Percentiles rank a stretch among this genome's conserved stretches.
Evolutionary conservation across 2,329 filamentous ascomycete genomes (phyloP).

Genomic region (Golovinomyces cichoracearum): DNA sequence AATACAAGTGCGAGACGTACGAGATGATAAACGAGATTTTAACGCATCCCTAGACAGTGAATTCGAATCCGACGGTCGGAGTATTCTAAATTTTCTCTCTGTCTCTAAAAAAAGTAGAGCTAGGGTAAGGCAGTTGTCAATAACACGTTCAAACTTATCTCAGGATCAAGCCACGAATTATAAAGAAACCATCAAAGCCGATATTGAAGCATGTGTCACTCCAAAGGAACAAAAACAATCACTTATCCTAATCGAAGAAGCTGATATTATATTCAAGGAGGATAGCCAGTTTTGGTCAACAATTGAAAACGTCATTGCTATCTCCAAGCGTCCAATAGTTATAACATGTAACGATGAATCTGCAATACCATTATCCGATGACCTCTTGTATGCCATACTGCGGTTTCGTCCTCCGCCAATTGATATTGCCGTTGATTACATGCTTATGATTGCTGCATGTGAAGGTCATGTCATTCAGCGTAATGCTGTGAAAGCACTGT

Average conservation of each 20-base stretch:
- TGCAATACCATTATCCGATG: constrained; percentile 45
- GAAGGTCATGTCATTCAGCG: constrained; percentile 63
- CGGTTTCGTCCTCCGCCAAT: constrained; percentile 41
- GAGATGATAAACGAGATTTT: not conserved
- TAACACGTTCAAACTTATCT: not conserved
- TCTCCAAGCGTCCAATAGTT: constrained; percentile 76
- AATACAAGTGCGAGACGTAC: not conserved
- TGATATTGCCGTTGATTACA: constrained; percentile 49
- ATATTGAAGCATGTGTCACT: constrained; percentile 4
- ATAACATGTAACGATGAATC: constrained; percentile 85
- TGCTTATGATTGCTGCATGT: constrained; percentile 58
- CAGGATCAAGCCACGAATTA: constrained; percentile 7
- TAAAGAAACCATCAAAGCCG: constrained; percentile 15
- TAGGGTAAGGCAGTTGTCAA: not conserved
- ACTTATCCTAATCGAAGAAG: constrained; percentile 78
- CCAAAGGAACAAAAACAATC: constrained; percentile 53
- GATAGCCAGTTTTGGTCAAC: constrained; percentile 88
- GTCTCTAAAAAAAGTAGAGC: not conserved
- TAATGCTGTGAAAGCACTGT: constrained; percentile 41
- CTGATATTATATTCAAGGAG: constrained; percentile 79
- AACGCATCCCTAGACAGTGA: not conserved
- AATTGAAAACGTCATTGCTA: constrained; percentile 45
- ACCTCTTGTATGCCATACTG: constrained; percentile 69
- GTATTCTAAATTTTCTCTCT: too few species aligned
- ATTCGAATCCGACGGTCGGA: not conserved